Conservation (phyloP, 345 rosid genomes). For the Nephelium lappaceum region DNA sequence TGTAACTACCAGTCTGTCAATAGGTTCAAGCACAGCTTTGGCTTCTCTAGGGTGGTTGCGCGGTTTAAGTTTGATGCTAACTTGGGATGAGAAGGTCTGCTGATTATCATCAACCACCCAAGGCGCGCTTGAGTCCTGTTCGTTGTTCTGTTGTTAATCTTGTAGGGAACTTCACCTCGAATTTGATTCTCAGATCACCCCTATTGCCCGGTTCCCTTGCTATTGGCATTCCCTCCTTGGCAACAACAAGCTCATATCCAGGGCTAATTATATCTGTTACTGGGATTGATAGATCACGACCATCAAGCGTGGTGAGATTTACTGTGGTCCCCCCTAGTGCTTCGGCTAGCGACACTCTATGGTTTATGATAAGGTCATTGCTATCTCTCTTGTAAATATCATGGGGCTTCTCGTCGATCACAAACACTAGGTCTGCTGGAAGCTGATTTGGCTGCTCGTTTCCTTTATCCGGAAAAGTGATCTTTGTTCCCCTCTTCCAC, state of each 20-base stretch:
- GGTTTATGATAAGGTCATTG: conserved; percentile 68
- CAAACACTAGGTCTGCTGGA: conserved; percentile 88
- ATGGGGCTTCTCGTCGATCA: conserved; percentile 87
- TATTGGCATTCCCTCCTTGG: conserved; percentile 91
- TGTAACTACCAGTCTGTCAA: conserved; percentile 1
- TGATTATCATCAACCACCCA: conserved; percentile 49
- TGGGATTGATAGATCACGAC: conserved; percentile 57
- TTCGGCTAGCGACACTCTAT: conserved; percentile 66
- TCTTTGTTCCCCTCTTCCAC: conserved; percentile 97
- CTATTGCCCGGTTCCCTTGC: conserved; percentile 75
- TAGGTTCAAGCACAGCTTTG: background rate
- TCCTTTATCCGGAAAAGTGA: conserved; percentile 91
- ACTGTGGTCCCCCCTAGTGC: conserved; percentile 82
- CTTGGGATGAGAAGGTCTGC: background rate
- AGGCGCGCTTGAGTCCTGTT: conserved; percentile 69
- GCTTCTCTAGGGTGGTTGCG: background rate
- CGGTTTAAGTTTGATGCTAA: conserved; percentile 12
- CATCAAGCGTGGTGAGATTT: conserved; percentile 62
- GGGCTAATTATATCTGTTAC: conserved; percentile 79
- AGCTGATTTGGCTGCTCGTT: conserved; percentile 87
- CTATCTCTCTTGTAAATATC: conserved; percentile 73
- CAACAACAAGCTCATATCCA: conserved; percentile 75
- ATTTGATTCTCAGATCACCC: conserved; percentile 76
- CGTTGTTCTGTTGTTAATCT: conserved; percentile 70
- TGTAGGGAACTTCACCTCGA: conserved; percentile 86